Percentiles rank a stretch among this genome's conserved stretches.
phyloP scores from a whole-genome alignment of 148 eudicot genomes.

The Silene uniflora region DNA sequence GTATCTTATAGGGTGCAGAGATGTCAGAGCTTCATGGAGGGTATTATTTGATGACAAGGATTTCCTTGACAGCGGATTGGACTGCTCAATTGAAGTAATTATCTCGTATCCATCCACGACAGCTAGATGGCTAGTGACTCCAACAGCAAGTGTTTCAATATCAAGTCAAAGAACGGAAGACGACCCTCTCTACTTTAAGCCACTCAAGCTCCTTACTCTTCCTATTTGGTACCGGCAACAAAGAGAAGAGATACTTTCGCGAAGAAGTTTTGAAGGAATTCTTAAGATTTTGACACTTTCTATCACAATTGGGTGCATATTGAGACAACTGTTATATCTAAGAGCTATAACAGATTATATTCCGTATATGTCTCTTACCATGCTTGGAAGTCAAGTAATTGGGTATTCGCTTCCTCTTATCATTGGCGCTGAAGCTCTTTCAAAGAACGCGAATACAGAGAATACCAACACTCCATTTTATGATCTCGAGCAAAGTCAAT shows the following conservation, averaged over 20 bases:
- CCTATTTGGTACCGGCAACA: constrained; percentile 73
- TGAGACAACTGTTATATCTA: constrained; percentile 58
- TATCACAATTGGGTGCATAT: constrained; percentile 48
- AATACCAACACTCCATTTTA: constrained; percentile 38
- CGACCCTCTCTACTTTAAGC: constrained; percentile 65
- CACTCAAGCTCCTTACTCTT: constrained; percentile 55
- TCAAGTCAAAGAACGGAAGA: constrained; percentile 69
- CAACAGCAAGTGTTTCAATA: constrained; percentile 60
- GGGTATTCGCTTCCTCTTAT: constrained; percentile 75
- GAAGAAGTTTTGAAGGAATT: constrained; percentile 65
- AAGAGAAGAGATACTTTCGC: constrained; percentile 67
- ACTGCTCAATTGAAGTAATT: constrained; percentile 64
- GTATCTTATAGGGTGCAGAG: constrained; percentile 84
- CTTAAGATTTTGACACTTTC: constrained; percentile 69
- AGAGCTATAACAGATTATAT: constrained; percentile 43
- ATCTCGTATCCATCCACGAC: constrained; percentile 77
- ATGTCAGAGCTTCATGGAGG: constrained; percentile 69
- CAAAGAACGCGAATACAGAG: constrained; percentile 38
- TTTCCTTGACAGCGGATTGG: constrained; percentile 70
- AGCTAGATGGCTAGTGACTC: constrained; percentile 72
- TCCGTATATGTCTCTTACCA: constrained; percentile 74
- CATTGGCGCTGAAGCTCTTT: constrained; percentile 55
- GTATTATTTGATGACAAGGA: constrained; percentile 51
- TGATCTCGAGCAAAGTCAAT: constrained; percentile 49
- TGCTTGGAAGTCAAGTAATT: constrained; percentile 84